These are phyloP conservation scores for Przewalskia tangutica DNA, from an alignment of 257 asterid genomes.

Conservation along the genomic window DNA sequence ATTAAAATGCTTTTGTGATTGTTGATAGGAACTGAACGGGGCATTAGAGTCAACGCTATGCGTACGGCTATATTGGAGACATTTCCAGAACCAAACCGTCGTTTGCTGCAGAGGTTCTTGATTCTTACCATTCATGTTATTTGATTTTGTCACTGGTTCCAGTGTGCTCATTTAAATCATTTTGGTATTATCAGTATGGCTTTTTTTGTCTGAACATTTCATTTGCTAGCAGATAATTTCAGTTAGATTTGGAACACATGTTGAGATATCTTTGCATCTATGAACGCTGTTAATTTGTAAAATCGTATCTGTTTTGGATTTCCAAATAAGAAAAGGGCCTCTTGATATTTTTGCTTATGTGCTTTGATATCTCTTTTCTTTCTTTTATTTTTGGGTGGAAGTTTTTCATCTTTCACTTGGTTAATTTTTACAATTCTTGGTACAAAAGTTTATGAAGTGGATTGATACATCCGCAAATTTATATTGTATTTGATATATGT, in stretches of 20 bases:
- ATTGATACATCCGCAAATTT: too few species aligned
- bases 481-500: too few species aligned
- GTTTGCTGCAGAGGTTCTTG: constrained; percentile 73
- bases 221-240: neutral
- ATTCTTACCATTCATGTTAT: constrained; percentile 5
- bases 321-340: neutral
- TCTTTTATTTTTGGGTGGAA: neutral
- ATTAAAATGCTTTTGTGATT: constrained; percentile 10
- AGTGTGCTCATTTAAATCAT: neutral
- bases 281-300: neutral
- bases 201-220: neutral
- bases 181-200: neutral
- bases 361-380: neutral
- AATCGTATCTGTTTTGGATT: neutral
- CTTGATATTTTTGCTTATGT: neutral
- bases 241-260: neutral
- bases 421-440: neutral
- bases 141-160: neutral
- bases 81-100: constrained; percentile 97
- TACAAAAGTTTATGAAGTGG: neutral
- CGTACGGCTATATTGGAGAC: constrained; percentile 95
- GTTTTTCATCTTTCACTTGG: neutral
- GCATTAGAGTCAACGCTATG: constrained; percentile 66
- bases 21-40: constrained; percentile 74
- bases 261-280: neutral